Evolutionary conservation across 352 stramenopile species (phyloP).

Genomic region (Achlya hypogyna): DNA sequence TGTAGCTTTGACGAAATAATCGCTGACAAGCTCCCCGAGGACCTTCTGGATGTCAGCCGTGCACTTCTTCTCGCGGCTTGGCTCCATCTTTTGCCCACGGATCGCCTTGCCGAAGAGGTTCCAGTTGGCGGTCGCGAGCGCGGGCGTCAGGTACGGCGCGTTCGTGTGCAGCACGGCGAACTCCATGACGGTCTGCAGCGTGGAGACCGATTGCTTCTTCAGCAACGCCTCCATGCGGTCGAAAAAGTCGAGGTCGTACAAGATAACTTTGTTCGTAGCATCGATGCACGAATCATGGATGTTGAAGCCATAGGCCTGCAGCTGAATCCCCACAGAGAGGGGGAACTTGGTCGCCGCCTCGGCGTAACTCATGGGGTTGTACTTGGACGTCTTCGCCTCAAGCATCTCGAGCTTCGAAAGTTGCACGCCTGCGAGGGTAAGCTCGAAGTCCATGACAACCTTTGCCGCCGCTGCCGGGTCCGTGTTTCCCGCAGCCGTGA

Average conservation of each 20-base stretch:
- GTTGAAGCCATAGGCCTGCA: slow-evolving; percentile 33
- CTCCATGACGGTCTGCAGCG: slow-evolving; percentile 48
- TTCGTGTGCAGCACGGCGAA: slow-evolving; percentile 54
- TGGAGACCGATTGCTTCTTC: slow-evolving; percentile 26
- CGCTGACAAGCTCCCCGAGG: slow-evolving; percentile 67
- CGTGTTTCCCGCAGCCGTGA: neutral
- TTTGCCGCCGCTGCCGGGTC: slow-evolving; percentile 21
- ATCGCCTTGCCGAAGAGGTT: slow-evolving; percentile 80
- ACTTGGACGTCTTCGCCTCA: slow-evolving; percentile 79
- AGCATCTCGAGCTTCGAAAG: slow-evolving; percentile 78
- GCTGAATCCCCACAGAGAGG: slow-evolving; percentile 38
- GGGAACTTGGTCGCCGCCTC: slow-evolving; percentile 42
- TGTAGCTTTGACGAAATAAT: slow-evolving; percentile 20
- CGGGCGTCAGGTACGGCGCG: slow-evolving; percentile 37
- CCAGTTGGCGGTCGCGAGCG: slow-evolving; percentile 82
- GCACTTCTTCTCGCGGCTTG: slow-evolving; percentile 86
- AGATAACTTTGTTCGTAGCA: slow-evolving; percentile 26
- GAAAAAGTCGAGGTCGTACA: slow-evolving; percentile 45
- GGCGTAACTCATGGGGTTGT: slow-evolving; percentile 67
- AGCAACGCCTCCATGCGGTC: slow-evolving; percentile 27
- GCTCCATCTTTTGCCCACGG: slow-evolving; percentile 71
- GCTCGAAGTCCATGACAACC: slow-evolving; percentile 63
- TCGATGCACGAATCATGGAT: neutral
- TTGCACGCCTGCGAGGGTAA: slow-evolving; percentile 60
- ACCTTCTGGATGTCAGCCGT: slow-evolving; percentile 57